Conservation (phyloP, 768 basidiomycete genomes). For the Mrakia hoshinonis region DNA sequence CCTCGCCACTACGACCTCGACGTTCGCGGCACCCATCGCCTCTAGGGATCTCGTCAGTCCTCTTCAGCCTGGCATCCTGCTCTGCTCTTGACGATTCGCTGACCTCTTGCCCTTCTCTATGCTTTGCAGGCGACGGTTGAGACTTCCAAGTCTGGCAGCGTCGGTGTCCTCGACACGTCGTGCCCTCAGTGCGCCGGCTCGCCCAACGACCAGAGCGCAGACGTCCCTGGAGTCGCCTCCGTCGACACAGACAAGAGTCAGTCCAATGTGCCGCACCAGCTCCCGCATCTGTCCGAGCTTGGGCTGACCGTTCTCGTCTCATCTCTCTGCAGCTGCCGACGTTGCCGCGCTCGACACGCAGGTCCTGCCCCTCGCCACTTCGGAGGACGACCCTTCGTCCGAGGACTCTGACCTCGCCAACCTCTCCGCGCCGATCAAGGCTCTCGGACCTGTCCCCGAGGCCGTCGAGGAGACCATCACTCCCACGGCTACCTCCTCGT, state of each 20-base stretch:
- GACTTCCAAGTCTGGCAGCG: background rate
- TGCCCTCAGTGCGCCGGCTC: background rate
- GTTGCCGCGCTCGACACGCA: background rate
- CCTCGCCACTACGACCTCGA: background rate
- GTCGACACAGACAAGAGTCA: constrained; percentile 12
- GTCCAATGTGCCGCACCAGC: background rate
- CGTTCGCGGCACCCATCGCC: background rate
- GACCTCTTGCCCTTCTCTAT: background rate
- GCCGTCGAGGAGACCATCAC: background rate
- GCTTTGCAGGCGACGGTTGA: constrained; percentile 1
- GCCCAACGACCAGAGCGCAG: constrained; percentile 5
- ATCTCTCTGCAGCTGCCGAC: background rate
- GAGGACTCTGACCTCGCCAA: too few relatives aligned
- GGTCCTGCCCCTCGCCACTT: background rate
- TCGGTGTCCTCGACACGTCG: background rate
- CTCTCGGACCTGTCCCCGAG: background rate
- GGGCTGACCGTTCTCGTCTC: background rate
- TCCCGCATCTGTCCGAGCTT: background rate
- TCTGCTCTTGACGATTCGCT: background rate
- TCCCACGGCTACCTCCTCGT: background rate
- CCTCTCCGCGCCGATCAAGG: background rate
- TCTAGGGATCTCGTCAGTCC: background rate
- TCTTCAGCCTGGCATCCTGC: background rate
- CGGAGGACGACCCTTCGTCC: too few relatives aligned
- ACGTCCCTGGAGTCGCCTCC: background rate